Conservation (phyloP, 306 rosid species). For the Casuarina cunninghamiana region DNA sequence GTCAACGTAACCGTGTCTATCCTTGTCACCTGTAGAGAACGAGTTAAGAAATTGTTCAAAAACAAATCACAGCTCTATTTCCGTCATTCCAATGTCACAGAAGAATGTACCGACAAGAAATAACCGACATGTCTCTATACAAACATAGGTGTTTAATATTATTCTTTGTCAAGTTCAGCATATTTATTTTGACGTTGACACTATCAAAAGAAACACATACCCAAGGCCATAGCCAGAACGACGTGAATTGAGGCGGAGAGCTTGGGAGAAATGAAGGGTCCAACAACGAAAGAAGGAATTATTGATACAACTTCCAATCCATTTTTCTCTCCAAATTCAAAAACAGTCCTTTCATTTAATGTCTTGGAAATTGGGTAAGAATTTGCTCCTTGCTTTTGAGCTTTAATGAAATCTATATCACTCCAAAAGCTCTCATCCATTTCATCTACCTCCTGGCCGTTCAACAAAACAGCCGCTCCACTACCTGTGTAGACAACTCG, state of each 20-base stretch:
- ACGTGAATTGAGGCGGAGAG: slow-evolving; percentile 42
- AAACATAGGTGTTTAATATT: not conserved
- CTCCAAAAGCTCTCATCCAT: slow-evolving; percentile 64
- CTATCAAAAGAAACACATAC: slow-evolving; percentile 13
- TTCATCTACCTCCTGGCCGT: slow-evolving; percentile 13
- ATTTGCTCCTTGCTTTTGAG: slow-evolving; percentile 2
- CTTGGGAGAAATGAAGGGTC: slow-evolving; percentile 62
- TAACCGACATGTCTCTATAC: too few relatives aligned
- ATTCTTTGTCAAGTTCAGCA: not conserved
- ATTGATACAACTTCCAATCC: slow-evolving; percentile 62
- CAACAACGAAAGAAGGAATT: slow-evolving; percentile 46
- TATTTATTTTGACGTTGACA: not conserved
- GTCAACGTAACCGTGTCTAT: slow-evolving; percentile 24
- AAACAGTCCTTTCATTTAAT: slow-evolving; percentile 54
- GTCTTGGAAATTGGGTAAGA: slow-evolving; percentile 55
- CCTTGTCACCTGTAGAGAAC: slow-evolving; percentile 38
- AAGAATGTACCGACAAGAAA: too few relatives aligned
- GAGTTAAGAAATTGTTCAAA: not conserved
- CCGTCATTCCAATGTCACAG: too few relatives aligned
- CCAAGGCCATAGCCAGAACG: slow-evolving; percentile 33
- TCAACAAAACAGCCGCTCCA: slow-evolving; percentile 30
- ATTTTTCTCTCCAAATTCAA: slow-evolving; percentile 49
- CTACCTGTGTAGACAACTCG: slow-evolving; percentile 64
- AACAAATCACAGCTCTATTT: too few relatives aligned
- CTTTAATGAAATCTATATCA: slow-evolving; percentile 35